Evolutionary conservation across 2,329 filamentous ascomycete genomes (phyloP).

Genomic region (Verticillium nubilum): DNA sequence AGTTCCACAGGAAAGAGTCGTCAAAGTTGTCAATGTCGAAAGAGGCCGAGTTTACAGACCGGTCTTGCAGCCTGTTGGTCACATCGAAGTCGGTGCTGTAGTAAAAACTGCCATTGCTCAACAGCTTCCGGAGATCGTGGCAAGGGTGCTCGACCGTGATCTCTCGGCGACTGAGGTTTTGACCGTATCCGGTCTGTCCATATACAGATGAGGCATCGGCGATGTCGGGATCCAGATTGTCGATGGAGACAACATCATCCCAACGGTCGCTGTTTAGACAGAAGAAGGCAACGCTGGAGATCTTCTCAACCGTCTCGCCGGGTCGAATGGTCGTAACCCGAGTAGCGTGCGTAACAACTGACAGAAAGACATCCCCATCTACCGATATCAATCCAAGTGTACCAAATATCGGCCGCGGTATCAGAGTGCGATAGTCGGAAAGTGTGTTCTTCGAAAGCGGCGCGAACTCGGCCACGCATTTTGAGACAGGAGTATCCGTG

Average conservation of each 20-base stretch:
- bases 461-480: constrained; percentile 86
- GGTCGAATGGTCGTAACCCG: constrained; percentile 78
- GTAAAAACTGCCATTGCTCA: constrained; percentile 93
- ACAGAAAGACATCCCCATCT: constrained; percentile 80
- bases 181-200: constrained; percentile 33
- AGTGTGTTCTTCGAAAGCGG: constrained; percentile 60
- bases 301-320: constrained; percentile 84
- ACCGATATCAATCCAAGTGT: constrained; percentile 85
- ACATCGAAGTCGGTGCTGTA: constrained; percentile 98
- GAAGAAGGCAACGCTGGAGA: constrained; percentile 84
- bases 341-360: constrained; percentile 75
- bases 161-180: constrained; percentile 59
- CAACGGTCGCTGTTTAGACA: constrained; percentile 84
- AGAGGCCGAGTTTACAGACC: constrained; percentile 70
- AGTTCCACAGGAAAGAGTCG: constrained; percentile 93
- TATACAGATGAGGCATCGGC: constrained; percentile 43
- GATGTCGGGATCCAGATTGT: constrained; percentile 43
- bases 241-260: constrained; percentile 64
- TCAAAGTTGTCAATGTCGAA: constrained; percentile 93
- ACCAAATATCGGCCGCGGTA: constrained; percentile 69
- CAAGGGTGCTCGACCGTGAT: constrained; percentile 79
- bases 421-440: constrained; percentile 70
- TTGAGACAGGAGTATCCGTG: constrained; percentile 42
- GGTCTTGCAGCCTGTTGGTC: constrained; percentile 86
- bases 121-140: constrained; percentile 80